Percentiles rank a stretch among this genome's conserved stretches.
Evolutionary conservation across 1,139 yeast species (phyloP).

Genomic region (Saccharomycopsis phalli): DNA sequence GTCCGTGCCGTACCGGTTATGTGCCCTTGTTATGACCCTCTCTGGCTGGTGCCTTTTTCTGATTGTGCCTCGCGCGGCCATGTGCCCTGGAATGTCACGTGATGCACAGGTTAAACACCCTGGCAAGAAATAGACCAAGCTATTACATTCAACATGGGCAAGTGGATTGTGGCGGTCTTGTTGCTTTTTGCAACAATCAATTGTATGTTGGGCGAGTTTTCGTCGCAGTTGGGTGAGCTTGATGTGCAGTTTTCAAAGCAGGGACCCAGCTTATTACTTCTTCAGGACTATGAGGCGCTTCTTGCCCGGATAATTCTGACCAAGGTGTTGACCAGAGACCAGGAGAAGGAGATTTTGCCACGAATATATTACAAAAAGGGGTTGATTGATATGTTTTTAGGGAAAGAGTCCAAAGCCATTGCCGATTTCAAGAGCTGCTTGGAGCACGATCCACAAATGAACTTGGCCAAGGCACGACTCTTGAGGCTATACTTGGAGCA

Average conservation of each 20-base stretch:
- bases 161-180: too few relatives aligned
- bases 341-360: slow-evolving; percentile 4
- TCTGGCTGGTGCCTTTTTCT: too few relatives aligned
- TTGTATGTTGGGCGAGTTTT: neutral
- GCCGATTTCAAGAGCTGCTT: slow-evolving; percentile 39
- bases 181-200: too few relatives aligned
- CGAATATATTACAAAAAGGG: slow-evolving; percentile 47
- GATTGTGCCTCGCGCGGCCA: too few relatives aligned
- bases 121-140: too few relatives aligned
- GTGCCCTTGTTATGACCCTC: too few relatives aligned
- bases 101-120: too few relatives aligned
- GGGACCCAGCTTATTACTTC: slow-evolving; percentile 11
- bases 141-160: too few relatives aligned
- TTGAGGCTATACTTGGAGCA: slow-evolving; percentile 37
- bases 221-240: neutral
- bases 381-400: slow-evolving; percentile 41
- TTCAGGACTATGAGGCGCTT: slow-evolving; percentile 16
- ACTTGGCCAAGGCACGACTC: slow-evolving; percentile 38
- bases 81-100: too few relatives aligned
- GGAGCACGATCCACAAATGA: slow-evolving; percentile 29
- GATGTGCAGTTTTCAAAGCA: neutral
- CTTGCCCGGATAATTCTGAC: slow-evolving; percentile 1
- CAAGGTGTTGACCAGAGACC: neutral
- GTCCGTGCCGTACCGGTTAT: too few relatives aligned
- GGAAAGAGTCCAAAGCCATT: slow-evolving; percentile 40